Evolutionary conservation across 345 rosid species (phyloP).

Genomic region (Firmiana major): DNA sequence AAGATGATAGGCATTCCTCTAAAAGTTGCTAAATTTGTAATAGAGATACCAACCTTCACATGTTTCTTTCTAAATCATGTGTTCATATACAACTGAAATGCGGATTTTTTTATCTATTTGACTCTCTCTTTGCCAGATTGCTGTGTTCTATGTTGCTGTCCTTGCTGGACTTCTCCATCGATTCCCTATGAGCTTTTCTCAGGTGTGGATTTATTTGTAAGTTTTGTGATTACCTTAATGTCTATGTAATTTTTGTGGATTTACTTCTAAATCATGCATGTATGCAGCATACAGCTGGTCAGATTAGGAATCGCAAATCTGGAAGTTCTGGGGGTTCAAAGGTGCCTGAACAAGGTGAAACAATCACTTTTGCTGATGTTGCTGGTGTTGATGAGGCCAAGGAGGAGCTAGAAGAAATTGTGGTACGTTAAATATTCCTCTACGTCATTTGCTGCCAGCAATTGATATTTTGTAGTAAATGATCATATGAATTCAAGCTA

Average conservation of each 20-base stretch:
- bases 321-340: slow-evolving; percentile 54
- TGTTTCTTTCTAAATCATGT: neutral
- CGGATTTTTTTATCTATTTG: slow-evolving; percentile 4
- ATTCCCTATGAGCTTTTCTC: slow-evolving; percentile 75
- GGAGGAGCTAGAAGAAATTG: slow-evolving; percentile 98
- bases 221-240: slow-evolving; percentile 1
- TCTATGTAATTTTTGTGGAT: slow-evolving; percentile 11
- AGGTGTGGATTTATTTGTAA: slow-evolving; percentile 36
- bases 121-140: slow-evolving; percentile 53
- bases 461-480: slow-evolving; percentile 7
- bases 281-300: slow-evolving; percentile 70
- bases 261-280: slow-evolving; percentile 17
- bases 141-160: slow-evolving; percentile 68
- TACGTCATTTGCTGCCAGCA: neutral
- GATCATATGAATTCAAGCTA: slow-evolving; percentile 19
- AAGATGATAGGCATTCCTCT: neutral
- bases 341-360: slow-evolving; percentile 67
- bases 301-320: slow-evolving; percentile 67
- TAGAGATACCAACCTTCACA: neutral
- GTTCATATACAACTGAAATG: neutral
- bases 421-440: slow-evolving; percentile 45
- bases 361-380: slow-evolving; percentile 89
- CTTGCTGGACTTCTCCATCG: slow-evolving; percentile 79
- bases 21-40: neutral
- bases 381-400: slow-evolving; percentile 98